These are phyloP conservation scores for Chenopodium berlandieri DNA, from an alignment of 148 eudicot species.

Conservation along the genomic window DNA sequence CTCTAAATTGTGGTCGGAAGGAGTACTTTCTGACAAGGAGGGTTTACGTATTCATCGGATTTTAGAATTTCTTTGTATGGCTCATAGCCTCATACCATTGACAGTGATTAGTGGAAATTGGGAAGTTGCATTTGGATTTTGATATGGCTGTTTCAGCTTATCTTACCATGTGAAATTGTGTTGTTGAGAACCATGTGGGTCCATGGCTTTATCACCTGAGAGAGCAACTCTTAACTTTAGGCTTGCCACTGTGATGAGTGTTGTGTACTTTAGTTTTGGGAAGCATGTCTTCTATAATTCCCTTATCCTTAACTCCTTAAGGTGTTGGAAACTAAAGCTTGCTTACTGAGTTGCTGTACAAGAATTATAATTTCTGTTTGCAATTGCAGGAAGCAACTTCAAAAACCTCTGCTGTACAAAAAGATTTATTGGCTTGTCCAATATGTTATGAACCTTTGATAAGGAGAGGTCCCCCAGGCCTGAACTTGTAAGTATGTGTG, in stretches of 20 bases:
- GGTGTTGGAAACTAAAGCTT: not conserved
- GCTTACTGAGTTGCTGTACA: not conserved
- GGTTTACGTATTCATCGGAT: not conserved
- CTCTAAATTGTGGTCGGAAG: not conserved
- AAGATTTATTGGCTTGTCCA: slow-evolving; percentile 74
- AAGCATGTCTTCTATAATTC: not conserved
- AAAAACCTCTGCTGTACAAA: slow-evolving; percentile 28
- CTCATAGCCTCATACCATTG: not conserved
- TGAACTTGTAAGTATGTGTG: slow-evolving; percentile 72
- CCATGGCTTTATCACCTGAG: not conserved
- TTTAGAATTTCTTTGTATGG: not conserved
- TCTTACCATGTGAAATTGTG: too few relatives aligned
- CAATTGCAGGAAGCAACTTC: slow-evolving; percentile 42
- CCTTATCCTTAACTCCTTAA: not conserved
- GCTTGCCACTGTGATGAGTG: not conserved
- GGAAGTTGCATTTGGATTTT: not conserved
- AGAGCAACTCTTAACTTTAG: not conserved
- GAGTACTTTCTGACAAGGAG: not conserved
- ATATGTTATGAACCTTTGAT: slow-evolving; percentile 72
- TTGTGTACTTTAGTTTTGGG: not conserved
- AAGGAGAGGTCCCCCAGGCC: slow-evolving; percentile 78
- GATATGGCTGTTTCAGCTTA: not conserved
- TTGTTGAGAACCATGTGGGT: not conserved
- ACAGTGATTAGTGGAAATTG: not conserved
- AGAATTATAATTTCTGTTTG: not conserved